Evolutionary conservation across 768 basidiomycete genomes (phyloP).

Genomic region (Russula sp.): DNA sequence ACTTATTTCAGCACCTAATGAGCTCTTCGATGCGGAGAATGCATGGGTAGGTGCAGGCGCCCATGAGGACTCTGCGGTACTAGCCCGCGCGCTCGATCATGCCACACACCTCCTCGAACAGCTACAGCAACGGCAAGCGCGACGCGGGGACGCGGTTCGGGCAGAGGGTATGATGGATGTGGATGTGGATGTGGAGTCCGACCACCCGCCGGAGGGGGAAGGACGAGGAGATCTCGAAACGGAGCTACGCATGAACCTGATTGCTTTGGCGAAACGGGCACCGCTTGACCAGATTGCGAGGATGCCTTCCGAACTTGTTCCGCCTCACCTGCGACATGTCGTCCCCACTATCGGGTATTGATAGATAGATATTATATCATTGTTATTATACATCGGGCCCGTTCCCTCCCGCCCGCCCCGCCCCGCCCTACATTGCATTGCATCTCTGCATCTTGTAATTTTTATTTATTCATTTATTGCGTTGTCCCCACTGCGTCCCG

Average conservation of each 20-base stretch:
- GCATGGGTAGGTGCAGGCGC: conserved; percentile 37
- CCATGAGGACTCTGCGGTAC: conserved; percentile 46
- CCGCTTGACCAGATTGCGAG: conserved; percentile 50
- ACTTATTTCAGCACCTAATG: conserved; percentile 43
- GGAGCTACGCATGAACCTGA: conserved; percentile 65
- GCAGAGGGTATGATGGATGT: neutral
- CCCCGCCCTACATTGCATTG: too few relatives aligned
- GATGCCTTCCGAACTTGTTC: conserved; percentile 28
- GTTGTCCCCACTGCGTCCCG: neutral
- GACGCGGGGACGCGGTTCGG: conserved; percentile 12
- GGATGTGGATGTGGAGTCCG: neutral
- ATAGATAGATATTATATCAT: neutral
- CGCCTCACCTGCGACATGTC: conserved; percentile 27
- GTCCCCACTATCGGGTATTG: conserved; percentile 29
- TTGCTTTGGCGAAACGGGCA: conserved; percentile 74
- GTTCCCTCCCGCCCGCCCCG: too few relatives aligned
- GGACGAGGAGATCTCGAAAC: conserved; percentile 54
- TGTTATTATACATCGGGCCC: too few relatives aligned
- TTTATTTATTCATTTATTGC: too few relatives aligned
- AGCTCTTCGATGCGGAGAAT: conserved; percentile 41
- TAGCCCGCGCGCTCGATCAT: conserved; percentile 56
- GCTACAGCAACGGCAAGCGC: conserved; percentile 37
- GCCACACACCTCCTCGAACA: conserved; percentile 52
- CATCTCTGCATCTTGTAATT: too few relatives aligned
- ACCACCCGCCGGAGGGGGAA: conserved; percentile 36